Conservation (phyloP, 2,329 filamentous ascomycete genomes). For the Apiospora phragmitis region DNA sequence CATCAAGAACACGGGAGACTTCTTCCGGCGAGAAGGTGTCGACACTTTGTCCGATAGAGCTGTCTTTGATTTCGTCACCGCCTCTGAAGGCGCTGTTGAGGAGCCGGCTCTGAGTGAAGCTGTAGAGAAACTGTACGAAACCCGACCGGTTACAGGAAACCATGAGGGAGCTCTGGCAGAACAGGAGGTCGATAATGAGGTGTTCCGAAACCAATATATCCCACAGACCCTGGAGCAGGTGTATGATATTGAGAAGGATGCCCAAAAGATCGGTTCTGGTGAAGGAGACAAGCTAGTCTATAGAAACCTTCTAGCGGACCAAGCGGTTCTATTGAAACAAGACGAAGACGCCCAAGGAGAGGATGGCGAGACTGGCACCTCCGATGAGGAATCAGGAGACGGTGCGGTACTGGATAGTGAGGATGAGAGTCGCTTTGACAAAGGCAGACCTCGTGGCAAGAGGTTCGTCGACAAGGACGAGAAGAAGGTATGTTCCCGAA, state of each 20-base stretch:
- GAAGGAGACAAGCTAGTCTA: constrained; percentile 80
- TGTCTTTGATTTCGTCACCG: constrained; percentile 83
- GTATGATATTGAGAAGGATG: constrained; percentile 92
- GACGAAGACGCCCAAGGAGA: constrained; percentile 32
- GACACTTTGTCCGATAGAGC: constrained; percentile 75
- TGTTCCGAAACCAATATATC: constrained; percentile 95
- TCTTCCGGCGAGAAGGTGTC: constrained; percentile 85
- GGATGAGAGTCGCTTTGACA: constrained; percentile 59
- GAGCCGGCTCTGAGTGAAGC: constrained; percentile 60
- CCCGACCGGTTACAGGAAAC: constrained; percentile 49
- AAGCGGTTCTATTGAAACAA: constrained; percentile 48
- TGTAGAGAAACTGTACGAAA: constrained; percentile 68
- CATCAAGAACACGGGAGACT: constrained; percentile 94
- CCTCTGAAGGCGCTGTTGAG: constrained; percentile 58
- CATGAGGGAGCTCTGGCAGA: constrained; percentile 54
- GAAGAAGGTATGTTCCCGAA: constrained; percentile 63
- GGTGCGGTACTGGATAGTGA: constrained; percentile 47
- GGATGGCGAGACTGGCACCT: constrained; percentile 35
- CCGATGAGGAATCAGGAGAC: constrained; percentile 47
- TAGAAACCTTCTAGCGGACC: constrained; percentile 76
- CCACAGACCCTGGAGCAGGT: constrained; percentile 95
- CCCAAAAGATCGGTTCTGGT: constrained; percentile 72
- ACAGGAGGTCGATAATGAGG: constrained; percentile 80
- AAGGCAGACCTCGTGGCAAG: constrained; percentile 74
- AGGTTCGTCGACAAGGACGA: constrained; percentile 88